Conservation (phyloP, 2,329 filamentous ascomycete genomes). For the Fusarium pseudonygamai region DNA sequence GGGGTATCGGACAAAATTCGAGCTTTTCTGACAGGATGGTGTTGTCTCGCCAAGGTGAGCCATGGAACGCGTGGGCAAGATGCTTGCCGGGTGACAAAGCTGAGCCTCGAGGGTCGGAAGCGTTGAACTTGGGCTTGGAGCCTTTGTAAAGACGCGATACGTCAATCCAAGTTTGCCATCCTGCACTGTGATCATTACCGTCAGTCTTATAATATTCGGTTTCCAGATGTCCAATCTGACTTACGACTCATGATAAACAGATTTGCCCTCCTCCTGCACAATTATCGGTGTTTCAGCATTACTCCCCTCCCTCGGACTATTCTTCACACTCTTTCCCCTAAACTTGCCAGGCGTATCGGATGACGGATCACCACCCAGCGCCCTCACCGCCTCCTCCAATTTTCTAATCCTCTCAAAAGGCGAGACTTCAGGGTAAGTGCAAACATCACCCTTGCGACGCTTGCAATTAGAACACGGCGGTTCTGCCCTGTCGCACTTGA, state of each 20-base stretch:
- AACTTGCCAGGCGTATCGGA: neutral
- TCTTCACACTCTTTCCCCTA: neutral
- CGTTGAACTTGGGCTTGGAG: neutral
- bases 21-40: neutral
- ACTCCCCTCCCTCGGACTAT: accelerated
- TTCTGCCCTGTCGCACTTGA: constrained; percentile 20
- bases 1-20: neutral
- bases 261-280: constrained; percentile 8
- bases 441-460: constrained; percentile 22
- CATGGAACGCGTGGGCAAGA: constrained; percentile 13
- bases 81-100: constrained; percentile 3
- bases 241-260: constrained; percentile 16
- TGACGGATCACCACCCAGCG: constrained; percentile 15
- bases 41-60: constrained; percentile 7
- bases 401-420: constrained; percentile 11
- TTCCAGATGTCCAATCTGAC: no score
- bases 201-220: no score
- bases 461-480: constrained; percentile 21
- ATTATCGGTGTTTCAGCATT: constrained; percentile 11
- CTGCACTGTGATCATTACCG: no score
- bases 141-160: constrained; percentile 2
- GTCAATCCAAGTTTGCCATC: constrained; percentile 18
- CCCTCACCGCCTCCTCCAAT: constrained; percentile 11
- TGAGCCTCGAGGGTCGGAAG: neutral
- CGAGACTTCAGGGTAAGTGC: constrained; percentile 15